Evolutionary conservation across 148 eudicot species (phyloP).

Genomic region (Chenopodium quinoa): DNA sequence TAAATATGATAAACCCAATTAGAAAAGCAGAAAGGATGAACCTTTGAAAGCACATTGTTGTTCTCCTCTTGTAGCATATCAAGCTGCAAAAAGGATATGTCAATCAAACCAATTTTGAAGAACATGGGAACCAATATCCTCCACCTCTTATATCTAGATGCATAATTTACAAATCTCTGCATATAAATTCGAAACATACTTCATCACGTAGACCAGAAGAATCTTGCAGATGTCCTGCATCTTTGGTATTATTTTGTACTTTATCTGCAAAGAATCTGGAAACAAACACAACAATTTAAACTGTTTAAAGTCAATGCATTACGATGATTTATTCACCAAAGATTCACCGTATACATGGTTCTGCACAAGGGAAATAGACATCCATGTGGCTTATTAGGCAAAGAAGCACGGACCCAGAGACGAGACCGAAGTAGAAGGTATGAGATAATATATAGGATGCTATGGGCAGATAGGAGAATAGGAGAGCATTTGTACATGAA

Average conservation of each 20-base stretch:
- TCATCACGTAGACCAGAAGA: constrained; percentile 83
- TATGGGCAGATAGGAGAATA: neutral
- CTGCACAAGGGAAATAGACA: neutral
- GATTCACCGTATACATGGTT: neutral
- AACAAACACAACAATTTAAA: neutral
- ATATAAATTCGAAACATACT: constrained; percentile 37
- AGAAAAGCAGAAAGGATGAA: constrained; percentile 23
- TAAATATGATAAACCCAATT: neutral
- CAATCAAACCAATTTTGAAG: neutral
- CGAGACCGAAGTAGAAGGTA: neutral
- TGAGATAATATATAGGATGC: neutral
- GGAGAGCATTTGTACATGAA: neutral
- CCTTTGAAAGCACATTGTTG: constrained; percentile 62
- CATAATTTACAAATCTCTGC: neutral
- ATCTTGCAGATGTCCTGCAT: constrained; percentile 53
- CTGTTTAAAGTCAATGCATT: neutral
- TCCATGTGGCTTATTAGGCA: neutral
- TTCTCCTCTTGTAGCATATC: constrained; percentile 91
- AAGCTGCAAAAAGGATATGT: constrained; percentile 46
- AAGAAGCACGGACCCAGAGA: neutral
- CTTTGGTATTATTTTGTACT: constrained; percentile 42
- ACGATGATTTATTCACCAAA: neutral
- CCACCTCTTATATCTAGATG: neutral
- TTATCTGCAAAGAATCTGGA: constrained; percentile 68
- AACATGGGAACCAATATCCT: neutral